These are phyloP conservation scores for Cercophora scortea DNA, from an alignment of 495 filamentous ascomycete genomes.

Conservation along the genomic window DNA sequence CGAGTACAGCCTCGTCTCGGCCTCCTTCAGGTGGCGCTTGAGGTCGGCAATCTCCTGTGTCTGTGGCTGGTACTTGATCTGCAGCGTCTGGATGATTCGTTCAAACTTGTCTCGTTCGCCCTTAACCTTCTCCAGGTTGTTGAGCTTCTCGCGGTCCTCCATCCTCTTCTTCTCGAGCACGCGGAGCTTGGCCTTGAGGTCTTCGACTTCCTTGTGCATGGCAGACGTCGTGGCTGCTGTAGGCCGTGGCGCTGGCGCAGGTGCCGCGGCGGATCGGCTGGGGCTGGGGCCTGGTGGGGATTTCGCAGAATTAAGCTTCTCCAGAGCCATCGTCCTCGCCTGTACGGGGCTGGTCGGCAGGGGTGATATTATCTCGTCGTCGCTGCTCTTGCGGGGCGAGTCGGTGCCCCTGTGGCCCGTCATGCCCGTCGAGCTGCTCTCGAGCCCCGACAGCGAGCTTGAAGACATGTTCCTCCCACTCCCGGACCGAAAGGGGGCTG, in stretches of 20 bases:
- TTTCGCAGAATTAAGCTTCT: constrained; percentile 36
- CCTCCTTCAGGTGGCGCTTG: constrained; percentile 68
- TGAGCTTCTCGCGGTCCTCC: constrained; percentile 85
- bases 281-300: constrained; percentile 23
- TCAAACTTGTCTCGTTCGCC: constrained; percentile 81
- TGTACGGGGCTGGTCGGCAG: constrained; percentile 40
- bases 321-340: constrained; percentile 34
- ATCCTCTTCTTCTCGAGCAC: constrained; percentile 73
- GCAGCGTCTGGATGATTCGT: constrained; percentile 81
- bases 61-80: constrained; percentile 81
- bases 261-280: constrained; percentile 7
- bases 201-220: constrained; percentile 61
- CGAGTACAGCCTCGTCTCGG: constrained; percentile 56
- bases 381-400: constrained; percentile 30
- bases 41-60: constrained; percentile 73
- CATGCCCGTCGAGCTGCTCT: constrained; percentile 17
- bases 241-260: constrained; percentile 1
- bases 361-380: constrained; percentile 31
- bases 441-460: constrained; percentile 30
- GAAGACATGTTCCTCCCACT: constrained; percentile 33
- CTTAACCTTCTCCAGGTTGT: constrained; percentile 66
- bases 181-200: constrained; percentile 69
- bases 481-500: constrained; percentile 21
- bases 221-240: constrained; percentile 29
- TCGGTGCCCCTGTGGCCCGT: constrained; percentile 21